These are phyloP conservation scores for Candida methanosorbosa DNA, from an alignment of 805 yeast species.

Conservation along the genomic window DNA sequence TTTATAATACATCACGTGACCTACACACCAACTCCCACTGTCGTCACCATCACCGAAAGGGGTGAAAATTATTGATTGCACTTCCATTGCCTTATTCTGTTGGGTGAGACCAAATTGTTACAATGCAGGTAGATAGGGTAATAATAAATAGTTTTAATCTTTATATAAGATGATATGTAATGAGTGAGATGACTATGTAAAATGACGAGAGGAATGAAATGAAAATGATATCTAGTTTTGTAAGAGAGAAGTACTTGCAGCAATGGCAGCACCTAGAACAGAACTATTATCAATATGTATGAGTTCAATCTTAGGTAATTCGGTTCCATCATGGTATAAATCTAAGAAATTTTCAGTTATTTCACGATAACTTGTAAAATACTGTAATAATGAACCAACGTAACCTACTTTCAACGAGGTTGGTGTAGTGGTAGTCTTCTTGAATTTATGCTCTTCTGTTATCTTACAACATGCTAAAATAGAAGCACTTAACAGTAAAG, in stretches of 20 bases:
- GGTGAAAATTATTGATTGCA: too few species aligned
- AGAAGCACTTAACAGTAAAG: conserved; percentile 32
- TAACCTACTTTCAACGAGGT: conserved; percentile 30
- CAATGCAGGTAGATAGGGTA: too few species aligned
- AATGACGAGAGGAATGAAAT: too few species aligned
- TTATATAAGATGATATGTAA: too few species aligned
- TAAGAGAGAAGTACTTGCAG: conserved; percentile 21
- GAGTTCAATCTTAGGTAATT: conserved; percentile 28
- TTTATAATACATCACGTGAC: too few species aligned
- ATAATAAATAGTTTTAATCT: too few species aligned
- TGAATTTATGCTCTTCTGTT: conserved; percentile 7
- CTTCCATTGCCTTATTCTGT: too few species aligned
- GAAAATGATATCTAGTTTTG: too few species aligned
- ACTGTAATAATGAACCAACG: conserved; percentile 43
- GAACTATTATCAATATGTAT: conserved; percentile 36
- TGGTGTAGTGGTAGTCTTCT: not conserved
- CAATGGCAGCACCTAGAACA: conserved; percentile 46
- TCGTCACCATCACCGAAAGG: too few species aligned
- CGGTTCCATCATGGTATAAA: conserved; percentile 6
- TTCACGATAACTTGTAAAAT: conserved; percentile 30
- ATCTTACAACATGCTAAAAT: conserved; percentile 29
- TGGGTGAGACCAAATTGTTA: too few species aligned
- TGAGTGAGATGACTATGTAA: too few species aligned
- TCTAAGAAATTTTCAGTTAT: conserved; percentile 19
- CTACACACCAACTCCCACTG: too few species aligned